Base-by-base conservation (phyloP, 2,329 filamentous ascomycete genomes). In the Aspergillus ochraceoroseus region DNA sequence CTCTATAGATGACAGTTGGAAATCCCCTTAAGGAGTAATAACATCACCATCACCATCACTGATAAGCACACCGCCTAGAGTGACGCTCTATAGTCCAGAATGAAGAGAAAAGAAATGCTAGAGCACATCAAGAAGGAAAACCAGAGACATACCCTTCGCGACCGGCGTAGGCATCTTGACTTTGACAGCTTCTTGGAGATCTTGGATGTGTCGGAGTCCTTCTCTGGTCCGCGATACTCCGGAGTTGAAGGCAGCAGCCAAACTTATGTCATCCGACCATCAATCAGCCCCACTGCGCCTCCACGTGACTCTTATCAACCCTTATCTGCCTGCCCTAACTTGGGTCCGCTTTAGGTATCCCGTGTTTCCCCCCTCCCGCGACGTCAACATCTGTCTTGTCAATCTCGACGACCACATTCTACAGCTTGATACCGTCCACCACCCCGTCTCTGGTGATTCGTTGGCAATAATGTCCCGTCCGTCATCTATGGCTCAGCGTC, bases 381-480 rank as follows among this genome's bases (percentile, higher is more conserved):
- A 48, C 43, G 15, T 30, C 49, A 47, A 45, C 46, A 55, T 51
- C 44, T 36, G 32, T 30, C 13, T 30, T 38, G 40, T 17, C n/a
- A n/a, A 26, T 28, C 36, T 41, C 35, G 19, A 22, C 23, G 18
- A 31, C 13, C 9, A 13, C 29, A n/a, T 14, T 7, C 7, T 5
- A 2, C 28, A 25, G n/a, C n/a, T n/a, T n/a, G n/a, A n/a, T n/a
- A n/a, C n/a, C n/a, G n/a, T n/a, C n/a, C n/a, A n/a, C 25, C 9
- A 17, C 27, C 25, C 26, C 29, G 13, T 20, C 15, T 7, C 36
- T 2, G 8, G 7, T 9, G 11, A 30, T 27, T 17, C 30, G 11
- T 19, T 11, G 3, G 14, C 27, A 26, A n/a, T 23, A 17, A 77
- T 78, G 75, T 75, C 75, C 35, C 72, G 74, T 32, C 67, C 64